Evolutionary conservation across 2,329 filamentous ascomycete genomes (phyloP).

Genomic region (Elsinoe batatas): DNA sequence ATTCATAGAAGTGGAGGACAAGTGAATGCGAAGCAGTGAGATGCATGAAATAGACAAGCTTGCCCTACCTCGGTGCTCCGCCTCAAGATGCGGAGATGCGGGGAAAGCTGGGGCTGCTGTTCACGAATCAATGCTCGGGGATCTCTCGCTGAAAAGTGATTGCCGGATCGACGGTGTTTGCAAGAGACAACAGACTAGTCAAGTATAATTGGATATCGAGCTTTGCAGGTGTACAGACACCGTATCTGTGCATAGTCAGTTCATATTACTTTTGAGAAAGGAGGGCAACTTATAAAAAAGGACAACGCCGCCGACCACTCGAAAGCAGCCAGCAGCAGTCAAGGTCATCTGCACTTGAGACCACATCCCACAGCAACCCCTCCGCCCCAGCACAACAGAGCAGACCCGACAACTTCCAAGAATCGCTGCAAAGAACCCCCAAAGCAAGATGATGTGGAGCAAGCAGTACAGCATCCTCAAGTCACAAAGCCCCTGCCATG

Average conservation of each 20-base stretch:
- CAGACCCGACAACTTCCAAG: conserved; percentile 12
- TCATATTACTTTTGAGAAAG: not conserved
- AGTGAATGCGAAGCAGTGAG: too few species aligned
- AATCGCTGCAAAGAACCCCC: conserved; percentile 1
- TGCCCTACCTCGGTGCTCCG: conserved; percentile 1
- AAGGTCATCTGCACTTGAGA: conserved; percentile 20
- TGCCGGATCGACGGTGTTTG: not conserved
- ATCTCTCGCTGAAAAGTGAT: not conserved
- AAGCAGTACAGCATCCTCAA: conserved; percentile 13
- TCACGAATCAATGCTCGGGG: not conserved
- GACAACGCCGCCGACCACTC: conserved; percentile 22
- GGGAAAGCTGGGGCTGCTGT: not conserved
- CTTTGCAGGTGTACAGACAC: too few species aligned
- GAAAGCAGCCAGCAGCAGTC: conserved; percentile 20
- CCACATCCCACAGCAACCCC: conserved; percentile 14
- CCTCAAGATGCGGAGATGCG: not conserved
- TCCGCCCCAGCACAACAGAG: not conserved
- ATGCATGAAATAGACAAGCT: not conserved
- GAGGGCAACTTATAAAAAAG: conserved; percentile 31
- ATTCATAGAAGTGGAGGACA: too few species aligned
- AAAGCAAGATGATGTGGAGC: conserved; percentile 14
- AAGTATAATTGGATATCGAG: too few species aligned
- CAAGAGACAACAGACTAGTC: not conserved
- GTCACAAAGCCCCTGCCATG: conserved; percentile 10
- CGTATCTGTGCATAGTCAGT: conserved; percentile 22